Evolutionary conservation across 495 filamentous ascomycete species (phyloP).

Genomic region (Penicillium robsamsonii): DNA sequence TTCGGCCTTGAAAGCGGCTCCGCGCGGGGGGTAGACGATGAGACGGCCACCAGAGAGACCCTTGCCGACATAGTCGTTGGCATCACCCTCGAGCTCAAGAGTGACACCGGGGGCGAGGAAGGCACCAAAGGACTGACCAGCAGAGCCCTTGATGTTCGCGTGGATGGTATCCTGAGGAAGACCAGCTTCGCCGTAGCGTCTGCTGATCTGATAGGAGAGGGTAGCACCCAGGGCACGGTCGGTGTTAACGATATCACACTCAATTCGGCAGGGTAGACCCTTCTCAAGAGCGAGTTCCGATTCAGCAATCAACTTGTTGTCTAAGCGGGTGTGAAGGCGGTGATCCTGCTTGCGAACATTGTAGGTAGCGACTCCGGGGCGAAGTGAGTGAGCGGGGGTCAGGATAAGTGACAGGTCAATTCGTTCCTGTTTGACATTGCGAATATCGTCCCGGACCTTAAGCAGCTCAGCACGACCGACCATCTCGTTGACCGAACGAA

Average conservation of each 20-base stretch:
- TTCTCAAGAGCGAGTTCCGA: slow-evolving; percentile 96
- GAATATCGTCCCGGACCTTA: slow-evolving; percentile 83
- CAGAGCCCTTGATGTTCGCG: slow-evolving; percentile 97
- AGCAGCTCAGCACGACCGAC: slow-evolving; percentile 89
- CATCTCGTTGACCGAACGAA: slow-evolving; percentile 98
- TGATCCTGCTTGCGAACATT: slow-evolving; percentile 99
- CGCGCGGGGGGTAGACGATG: slow-evolving; percentile 93
- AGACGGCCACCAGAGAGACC: slow-evolving; percentile 93
- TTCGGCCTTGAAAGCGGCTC: slow-evolving; percentile 93
- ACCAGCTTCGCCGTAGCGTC: slow-evolving; percentile 85
- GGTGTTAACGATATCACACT: slow-evolving; percentile 98
- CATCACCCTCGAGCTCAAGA: slow-evolving; percentile 93
- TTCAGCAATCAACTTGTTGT: slow-evolving; percentile 98
- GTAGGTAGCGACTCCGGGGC: slow-evolving; percentile 96
- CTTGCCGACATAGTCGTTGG: slow-evolving; percentile 99
- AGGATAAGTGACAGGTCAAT: slow-evolving; percentile 95
- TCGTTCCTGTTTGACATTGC: slow-evolving; percentile 85
- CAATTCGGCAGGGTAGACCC: slow-evolving; percentile 89
- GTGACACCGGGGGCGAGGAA: slow-evolving; percentile 95
- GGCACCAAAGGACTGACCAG: slow-evolving; percentile 96
- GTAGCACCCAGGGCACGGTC: slow-evolving; percentile 94
- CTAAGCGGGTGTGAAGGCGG: slow-evolving; percentile 84
- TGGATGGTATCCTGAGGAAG: slow-evolving; percentile 95
- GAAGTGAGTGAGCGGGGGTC: slow-evolving; percentile 92
- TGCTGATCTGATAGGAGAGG: slow-evolving; percentile 94